Evolutionary conservation across 2,329 filamentous ascomycete species (phyloP).

Genomic region (Xylariaceae sp.): DNA sequence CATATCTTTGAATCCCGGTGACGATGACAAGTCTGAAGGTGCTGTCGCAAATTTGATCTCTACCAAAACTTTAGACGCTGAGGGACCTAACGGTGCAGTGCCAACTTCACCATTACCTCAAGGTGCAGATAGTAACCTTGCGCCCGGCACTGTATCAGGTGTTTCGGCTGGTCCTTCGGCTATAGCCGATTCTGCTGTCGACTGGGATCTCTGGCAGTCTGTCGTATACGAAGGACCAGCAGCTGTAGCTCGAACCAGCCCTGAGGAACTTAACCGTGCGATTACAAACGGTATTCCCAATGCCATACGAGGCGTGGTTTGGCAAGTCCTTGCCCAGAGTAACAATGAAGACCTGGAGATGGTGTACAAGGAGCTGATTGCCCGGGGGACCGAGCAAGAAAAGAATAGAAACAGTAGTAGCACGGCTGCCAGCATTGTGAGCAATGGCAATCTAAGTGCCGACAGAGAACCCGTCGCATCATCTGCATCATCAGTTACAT

Average conservation of each 20-base stretch:
- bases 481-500: conserved; percentile 81
- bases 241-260: conserved; percentile 80
- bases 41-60: conserved; percentile 26
- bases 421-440: conserved; percentile 47
- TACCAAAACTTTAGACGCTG: conserved; percentile 24
- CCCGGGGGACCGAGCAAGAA: conserved; percentile 77
- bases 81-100: conserved; percentile 24
- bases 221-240: conserved; percentile 92
- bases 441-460: conserved; percentile 52
- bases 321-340: conserved; percentile 95
- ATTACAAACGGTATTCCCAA: conserved; percentile 92
- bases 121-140: conserved; percentile 64
- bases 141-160: conserved; percentile 82
- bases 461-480: conserved; percentile 68
- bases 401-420: conserved; percentile 57
- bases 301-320: conserved; percentile 95
- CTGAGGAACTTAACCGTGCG: conserved; percentile 83
- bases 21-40: conserved; percentile 47
- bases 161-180: conserved; percentile 72
- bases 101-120: conserved; percentile 53
- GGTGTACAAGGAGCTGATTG: conserved; percentile 78
- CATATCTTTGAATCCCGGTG: conserved; percentile 48
- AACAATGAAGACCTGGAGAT: conserved; percentile 86
- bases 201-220: conserved; percentile 97
- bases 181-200: conserved; percentile 70